Percentiles rank a stretch among this genome's conserved stretches.
phyloP scores from a whole-genome alignment of 2,329 filamentous ascomycete species.

The Stemphylium lycopersici region DNA sequence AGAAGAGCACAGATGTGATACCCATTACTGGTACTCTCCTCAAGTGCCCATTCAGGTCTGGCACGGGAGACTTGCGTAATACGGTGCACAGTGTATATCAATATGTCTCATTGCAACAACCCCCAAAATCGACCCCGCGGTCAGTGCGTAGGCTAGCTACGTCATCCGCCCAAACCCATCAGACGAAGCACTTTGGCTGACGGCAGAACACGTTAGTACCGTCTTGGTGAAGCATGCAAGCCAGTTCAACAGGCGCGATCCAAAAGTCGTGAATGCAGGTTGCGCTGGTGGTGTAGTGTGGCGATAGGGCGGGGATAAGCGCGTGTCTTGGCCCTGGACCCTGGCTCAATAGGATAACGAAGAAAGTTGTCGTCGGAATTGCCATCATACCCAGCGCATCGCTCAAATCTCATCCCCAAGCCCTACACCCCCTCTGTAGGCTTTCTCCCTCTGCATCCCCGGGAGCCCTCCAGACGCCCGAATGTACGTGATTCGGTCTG shows the following conservation, averaged over 20 bases:
- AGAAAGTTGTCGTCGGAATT: slow-evolving; percentile 26
- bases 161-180: neutral
- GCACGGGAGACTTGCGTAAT: too few species aligned
- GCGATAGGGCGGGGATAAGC: slow-evolving; percentile 7
- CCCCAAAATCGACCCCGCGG: neutral
- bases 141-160: neutral
- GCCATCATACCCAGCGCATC: slow-evolving; percentile 28
- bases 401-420: slow-evolving; percentile 12
- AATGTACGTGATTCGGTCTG: slow-evolving; percentile 52
- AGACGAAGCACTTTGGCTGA: neutral
- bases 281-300: neutral
- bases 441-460: slow-evolving; percentile 18
- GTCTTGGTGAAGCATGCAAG: neutral
- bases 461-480: slow-evolving; percentile 34
- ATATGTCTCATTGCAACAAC: too few species aligned
- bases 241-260: neutral
- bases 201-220: too few species aligned
- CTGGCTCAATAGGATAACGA: slow-evolving; percentile 16
- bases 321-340: slow-evolving; percentile 20
- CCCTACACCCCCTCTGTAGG: slow-evolving; percentile 25
- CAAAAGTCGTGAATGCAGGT: neutral
- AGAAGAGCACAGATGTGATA: too few species aligned
- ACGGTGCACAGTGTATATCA: too few species aligned
- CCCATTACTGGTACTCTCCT: too few species aligned
- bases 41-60: too few species aligned